Evolutionary conservation across 1,139 yeast genomes (phyloP), one percentile per base, ranked within the genome.

Genomic region (Taphrina wiesneri): DNA sequence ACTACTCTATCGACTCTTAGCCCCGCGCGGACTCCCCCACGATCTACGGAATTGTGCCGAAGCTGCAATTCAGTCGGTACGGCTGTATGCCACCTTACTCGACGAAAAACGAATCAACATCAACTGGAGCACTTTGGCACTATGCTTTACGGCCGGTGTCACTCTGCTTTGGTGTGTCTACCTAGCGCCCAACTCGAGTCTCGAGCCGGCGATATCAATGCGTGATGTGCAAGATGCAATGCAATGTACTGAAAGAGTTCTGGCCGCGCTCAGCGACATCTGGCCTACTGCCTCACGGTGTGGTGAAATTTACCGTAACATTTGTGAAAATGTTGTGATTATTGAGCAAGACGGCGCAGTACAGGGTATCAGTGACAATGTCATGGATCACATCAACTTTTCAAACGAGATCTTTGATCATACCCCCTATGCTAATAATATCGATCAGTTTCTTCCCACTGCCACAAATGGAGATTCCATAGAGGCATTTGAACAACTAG

Each of bases 271-370:
- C 61, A 61, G 67, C 9, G 69, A 64, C 25, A 56, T 66, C 54
- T 68, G 70, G 70, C 67, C 69, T 9, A 67, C 67, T 30, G 69
- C 68, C 6, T 65, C 61, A n/a, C 54, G 67, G 15, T 68, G 70
- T 17, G 47, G 46, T 11, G 56, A 52, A 23, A 21, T 60, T 2
- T 60, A 36, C n/a, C 36, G 53, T 17, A 45, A 39, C n/a, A 45
- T 60, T 7, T 60, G 64, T 36, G 34, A 36, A 13, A 49, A 41
- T 13, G 64, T 60, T 19, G 64, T 60, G 11, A 54, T 60, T 9
- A 13, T 25, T 11, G 36, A 53, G 25, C 64, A 52, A 28, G 51
- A 51, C 19, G 64, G 56, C 30, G 64, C 39, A 11, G 43, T 52
- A 15, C 49, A 36, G 13, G 64, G 56, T 9, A 51, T 60, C 7